Conservation (phyloP, 768 basidiomycete species). For the Mycena albidolilacea region DNA sequence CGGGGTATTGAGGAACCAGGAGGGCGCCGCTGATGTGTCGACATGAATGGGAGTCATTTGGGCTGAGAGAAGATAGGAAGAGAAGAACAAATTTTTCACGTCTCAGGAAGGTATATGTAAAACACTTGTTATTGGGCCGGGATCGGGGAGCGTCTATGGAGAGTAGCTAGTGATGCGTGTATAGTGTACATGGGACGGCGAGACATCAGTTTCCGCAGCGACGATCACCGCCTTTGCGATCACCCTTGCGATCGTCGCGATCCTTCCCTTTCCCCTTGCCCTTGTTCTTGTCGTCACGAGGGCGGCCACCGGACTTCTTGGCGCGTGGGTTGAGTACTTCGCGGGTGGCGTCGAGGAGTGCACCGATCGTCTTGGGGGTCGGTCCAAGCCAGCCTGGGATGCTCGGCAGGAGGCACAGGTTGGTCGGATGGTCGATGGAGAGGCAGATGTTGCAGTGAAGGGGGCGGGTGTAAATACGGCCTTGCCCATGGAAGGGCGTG, state of each 20-base stretch:
- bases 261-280: not conserved
- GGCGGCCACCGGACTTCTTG: not conserved
- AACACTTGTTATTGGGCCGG: too few relatives aligned
- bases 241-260: not conserved
- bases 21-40: too few relatives aligned
- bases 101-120: too few relatives aligned
- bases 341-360: not conserved
- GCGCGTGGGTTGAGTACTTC: not conserved
- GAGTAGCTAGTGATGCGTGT: too few relatives aligned
- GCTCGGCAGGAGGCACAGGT: slow-evolving; percentile 7
- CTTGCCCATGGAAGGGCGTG: slow-evolving; percentile 6
- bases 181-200: not conserved
- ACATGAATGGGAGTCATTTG: too few relatives aligned
- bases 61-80: too few relatives aligned
- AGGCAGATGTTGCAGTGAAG: slow-evolving; percentile 21
- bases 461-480: not conserved
- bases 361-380: slow-evolving; percentile 17
- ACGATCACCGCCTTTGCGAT: too few relatives aligned
- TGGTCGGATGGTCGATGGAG: slow-evolving; percentile 20
- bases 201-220: too few relatives aligned
- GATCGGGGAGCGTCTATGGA: too few relatives aligned
- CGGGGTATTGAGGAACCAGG: too few relatives aligned
- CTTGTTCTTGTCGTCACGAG: not conserved
- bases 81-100: too few relatives aligned
- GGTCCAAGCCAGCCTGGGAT: slow-evolving; percentile 16